Evolutionary conservation across 139 green algal genomes (phyloP).

Genomic region (Helicosporidium sp.): DNA sequence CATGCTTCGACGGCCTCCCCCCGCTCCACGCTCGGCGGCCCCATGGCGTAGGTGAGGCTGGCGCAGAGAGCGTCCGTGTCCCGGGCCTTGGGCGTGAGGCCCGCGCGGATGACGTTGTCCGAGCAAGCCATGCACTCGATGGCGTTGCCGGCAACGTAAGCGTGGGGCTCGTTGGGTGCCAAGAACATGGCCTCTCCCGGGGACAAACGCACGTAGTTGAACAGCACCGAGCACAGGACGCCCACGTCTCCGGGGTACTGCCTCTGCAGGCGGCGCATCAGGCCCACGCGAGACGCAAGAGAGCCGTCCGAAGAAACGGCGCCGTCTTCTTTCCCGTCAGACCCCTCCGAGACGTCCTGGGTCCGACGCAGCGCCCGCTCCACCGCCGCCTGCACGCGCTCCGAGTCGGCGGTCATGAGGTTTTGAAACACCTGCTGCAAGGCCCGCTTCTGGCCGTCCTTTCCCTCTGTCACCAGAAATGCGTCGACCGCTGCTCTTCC

Average conservation of each 20-base stretch:
- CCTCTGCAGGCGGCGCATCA: conserved; percentile 1
- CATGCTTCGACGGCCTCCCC: no score
- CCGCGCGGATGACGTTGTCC: conserved; percentile 93
- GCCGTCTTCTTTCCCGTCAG: not conserved
- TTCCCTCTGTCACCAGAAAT: no score
- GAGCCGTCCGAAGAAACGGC: not conserved
- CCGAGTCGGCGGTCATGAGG: conserved; percentile 55
- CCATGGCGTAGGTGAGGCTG: conserved; percentile 72
- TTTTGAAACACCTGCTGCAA: conserved; percentile 52
- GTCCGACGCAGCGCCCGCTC: conserved; percentile 33
- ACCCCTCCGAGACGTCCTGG: not conserved
- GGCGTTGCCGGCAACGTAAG: conserved; percentile 71
- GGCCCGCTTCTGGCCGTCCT: conserved; percentile 12
- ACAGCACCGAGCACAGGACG: conserved; percentile 73
- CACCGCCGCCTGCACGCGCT: conserved; percentile 18
- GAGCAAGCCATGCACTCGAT: conserved; percentile 85
- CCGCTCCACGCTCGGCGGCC: conserved; percentile 7
- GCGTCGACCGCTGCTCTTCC: conserved; percentile 3
- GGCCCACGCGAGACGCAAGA: not conserved
- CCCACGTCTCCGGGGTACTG: conserved; percentile 92
- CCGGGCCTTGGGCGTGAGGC: conserved; percentile 85
- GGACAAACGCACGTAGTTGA: conserved; percentile 61
- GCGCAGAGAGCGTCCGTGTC: conserved; percentile 65
- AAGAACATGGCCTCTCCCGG: conserved; percentile 63
- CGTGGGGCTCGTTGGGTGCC: conserved; percentile 86